Base-by-base conservation (phyloP, 306 rosid species). In the Prunus mira region DNA sequence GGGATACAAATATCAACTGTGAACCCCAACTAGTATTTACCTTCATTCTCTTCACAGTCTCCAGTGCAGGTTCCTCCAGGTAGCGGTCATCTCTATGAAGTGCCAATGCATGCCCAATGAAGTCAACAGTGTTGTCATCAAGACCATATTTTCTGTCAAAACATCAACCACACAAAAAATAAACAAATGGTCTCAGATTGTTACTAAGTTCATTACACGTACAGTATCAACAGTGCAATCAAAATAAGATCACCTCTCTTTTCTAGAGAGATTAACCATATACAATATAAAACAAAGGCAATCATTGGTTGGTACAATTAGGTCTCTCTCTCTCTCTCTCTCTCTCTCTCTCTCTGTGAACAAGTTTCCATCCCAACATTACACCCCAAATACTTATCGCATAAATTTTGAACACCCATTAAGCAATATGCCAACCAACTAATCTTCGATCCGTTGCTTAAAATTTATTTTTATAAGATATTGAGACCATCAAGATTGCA, bases 91-190 rank as follows among this genome's bases (percentile, higher is more conserved):
- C 99, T 82, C 96, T 90, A 70, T 95, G 93, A 87, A 95, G 99
- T 20, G 99, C 97, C 85, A 95, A 12, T n/a, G 99, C 90, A 89
- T 95, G 99, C 79, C 99, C 99, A 74, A 95, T 95, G 82, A 90
- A 85, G 86, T 95, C 99, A 61, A 95, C 52, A 34, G 99, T 95
- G 87, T 92, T 92, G 65, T 89, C 92, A 79, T 91, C 97, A 56
- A 95, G 97, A 70, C 99, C 99, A 84, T 82, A 92, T 84, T 92
- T 95, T 84, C 99, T 95, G 96, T 74, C 54, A 84, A 71, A 68
- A 65, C 25, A 74, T 77, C 86, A 81, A 79, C 46, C 76, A 81
- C 65, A 71, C 60, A 76, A 45, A 72, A 38, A 76, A 68, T 30
- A 54, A 77, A 46, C 46, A 76, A 62, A 28, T 68, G 64, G 61